Percentiles rank a stretch among this genome's conserved stretches.
Conservation (phyloP, 495 filamentous ascomycete genomes). For the Neurospora sp. region DNA sequence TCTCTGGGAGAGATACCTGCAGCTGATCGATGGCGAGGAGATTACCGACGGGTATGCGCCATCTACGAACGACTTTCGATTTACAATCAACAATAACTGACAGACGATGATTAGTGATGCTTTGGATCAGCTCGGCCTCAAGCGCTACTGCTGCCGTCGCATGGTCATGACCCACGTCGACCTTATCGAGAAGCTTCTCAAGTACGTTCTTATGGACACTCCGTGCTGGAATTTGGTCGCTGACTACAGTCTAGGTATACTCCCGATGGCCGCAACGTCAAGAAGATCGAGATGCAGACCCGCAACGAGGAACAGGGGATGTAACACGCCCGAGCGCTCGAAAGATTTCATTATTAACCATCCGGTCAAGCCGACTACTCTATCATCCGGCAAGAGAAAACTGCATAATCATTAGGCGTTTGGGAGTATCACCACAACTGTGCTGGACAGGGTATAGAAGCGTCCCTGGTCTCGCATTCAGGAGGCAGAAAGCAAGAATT, state of each 20-base stretch:
- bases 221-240: not conserved
- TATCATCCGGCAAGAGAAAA: not conserved
- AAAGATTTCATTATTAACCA: not conserved
- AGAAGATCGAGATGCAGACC: constrained; percentile 32
- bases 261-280: constrained; percentile 42
- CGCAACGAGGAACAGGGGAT: not conserved
- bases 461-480: not conserved
- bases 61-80: not conserved
- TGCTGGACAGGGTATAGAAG: not conserved
- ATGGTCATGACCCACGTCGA: constrained; percentile 99
- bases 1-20: constrained; percentile 90
- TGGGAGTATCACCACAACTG: not conserved
- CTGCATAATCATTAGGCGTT: not conserved
- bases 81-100: not conserved
- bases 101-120: constrained; percentile 55
- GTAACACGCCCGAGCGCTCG: not conserved
- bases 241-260: constrained; percentile 29
- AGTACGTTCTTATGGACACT: constrained; percentile 44
- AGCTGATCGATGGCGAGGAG: constrained; percentile 69
- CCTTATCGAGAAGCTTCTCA: constrained; percentile 93
- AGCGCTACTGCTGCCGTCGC: constrained; percentile 92
- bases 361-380: not conserved
- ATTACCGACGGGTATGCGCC: constrained; percentile 64
- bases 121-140: constrained; percentile 86
- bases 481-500: not conserved